Base-by-base conservation (phyloP, 176 grass and related monocot species). In the Carex parvula region DNA sequence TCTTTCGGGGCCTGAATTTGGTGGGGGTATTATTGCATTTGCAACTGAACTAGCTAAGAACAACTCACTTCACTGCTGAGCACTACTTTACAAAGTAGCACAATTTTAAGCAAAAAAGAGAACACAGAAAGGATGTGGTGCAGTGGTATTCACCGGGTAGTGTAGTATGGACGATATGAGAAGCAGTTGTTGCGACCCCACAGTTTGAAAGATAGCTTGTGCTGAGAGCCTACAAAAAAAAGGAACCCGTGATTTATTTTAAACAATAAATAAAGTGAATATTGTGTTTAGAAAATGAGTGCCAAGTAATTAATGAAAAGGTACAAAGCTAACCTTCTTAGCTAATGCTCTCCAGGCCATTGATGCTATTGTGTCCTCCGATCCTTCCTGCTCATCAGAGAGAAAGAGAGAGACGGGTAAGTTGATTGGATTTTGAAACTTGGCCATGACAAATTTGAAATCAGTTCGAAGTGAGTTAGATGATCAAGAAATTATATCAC, bases 301-400 rank as follows among this genome's bases (percentile, higher is more conserved):
- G 30, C 13, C 26, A 65, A 21, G 50, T 13, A 48, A 77, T 50
- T 50, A 77, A 77, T 77, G 35, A 72, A 35, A 50, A 77, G 53
- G 32, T 62, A 61, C 58, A 64, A 81, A 63, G 56, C 80, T 66
- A 53, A 67, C 80, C 61, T 82, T 82, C 37, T 65, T 82, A 50
- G 63, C 10, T 15, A 82, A 48, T 0, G 61, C 80, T 64, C 80
- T 65, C 80, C 80, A 82, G 35, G 61, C 61, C 80, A 82, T 82
- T 32, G 61, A 66, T 29, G 15, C 30, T 33, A 37, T 44, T 59
- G 15, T 41, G 15, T 80, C 33, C 53, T 60, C 39, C 48, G 29
- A 6, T 80, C 33, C 53, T 60, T 61, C 73, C 77, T 80, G 54
- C 53, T 80, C 26, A 39, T 17, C 14, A 29, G 54, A 50, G 17